A percentile compares a stretch with the other conserved stretches of the same genome.
Conservation (phyloP, 768 basidiomycete species). For the Crepidotus variabilis region DNA sequence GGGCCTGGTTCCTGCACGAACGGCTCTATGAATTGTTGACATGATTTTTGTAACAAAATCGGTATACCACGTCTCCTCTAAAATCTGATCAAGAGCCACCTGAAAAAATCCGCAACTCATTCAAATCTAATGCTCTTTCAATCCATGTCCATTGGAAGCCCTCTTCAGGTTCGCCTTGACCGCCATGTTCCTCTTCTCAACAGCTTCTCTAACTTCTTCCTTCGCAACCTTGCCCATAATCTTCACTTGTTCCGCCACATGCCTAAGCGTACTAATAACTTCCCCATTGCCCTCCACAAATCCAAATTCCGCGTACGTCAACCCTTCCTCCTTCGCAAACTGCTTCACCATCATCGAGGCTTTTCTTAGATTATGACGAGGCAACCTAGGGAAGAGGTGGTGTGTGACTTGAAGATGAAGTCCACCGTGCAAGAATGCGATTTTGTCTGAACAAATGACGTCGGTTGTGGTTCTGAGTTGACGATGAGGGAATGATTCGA, state of each 20-base stretch:
- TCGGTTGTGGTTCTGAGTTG: constrained; percentile 98
- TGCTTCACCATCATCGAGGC: constrained; percentile 84
- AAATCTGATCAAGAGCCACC: too few species aligned
- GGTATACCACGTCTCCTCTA: too few species aligned
- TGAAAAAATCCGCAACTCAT: too few species aligned
- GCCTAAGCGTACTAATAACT: constrained; percentile 75
- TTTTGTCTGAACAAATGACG: constrained; percentile 78
- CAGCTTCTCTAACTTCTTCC: constrained; percentile 62
- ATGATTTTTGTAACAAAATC: too few species aligned
- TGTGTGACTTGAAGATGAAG: constrained; percentile 97
- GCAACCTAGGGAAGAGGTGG: constrained; percentile 93
- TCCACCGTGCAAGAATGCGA: constrained; percentile 95
- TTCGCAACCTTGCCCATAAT: constrained; percentile 81
- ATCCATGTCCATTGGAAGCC: constrained; percentile 6
- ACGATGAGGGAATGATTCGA: constrained; percentile 89
- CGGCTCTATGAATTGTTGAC: too few species aligned
- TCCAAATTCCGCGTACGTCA: constrained; percentile 89
- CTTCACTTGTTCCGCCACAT: constrained; percentile 85
- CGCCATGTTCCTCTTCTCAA: constrained; percentile 41
- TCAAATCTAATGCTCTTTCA: constrained; percentile 3
- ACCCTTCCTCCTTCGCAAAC: constrained; percentile 79
- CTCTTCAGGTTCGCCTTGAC: constrained; percentile 9
- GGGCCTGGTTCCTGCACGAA: too few species aligned
- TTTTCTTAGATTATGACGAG: constrained; percentile 84
- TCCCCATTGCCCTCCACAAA: constrained; percentile 84